Conservation (phyloP, 495 filamentous ascomycete species). For the Lineolata rhizophorae region DNA sequence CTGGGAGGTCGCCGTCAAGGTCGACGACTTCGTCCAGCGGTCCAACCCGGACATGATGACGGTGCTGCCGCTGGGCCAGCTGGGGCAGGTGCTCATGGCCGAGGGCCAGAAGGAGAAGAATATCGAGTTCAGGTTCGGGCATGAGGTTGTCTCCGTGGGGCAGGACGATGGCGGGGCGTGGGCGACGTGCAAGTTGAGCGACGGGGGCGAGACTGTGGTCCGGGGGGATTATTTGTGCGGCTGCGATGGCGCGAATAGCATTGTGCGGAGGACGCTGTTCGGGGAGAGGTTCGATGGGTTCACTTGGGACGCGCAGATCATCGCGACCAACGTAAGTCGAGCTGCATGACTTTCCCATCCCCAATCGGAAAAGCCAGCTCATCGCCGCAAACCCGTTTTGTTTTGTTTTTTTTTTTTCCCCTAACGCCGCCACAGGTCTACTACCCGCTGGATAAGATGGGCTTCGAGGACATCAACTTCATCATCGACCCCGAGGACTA, state of each 20-base stretch:
- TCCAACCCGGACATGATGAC: constrained; percentile 22
- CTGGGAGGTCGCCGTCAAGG: too few species aligned
- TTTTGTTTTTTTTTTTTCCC: too few species aligned
- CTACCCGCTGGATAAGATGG: constrained; percentile 12
- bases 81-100: constrained; percentile 25
- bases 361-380: constrained; percentile 18
- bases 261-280: constrained; percentile 29
- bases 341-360: constrained; percentile 15
- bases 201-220: constrained; percentile 18
- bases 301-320: constrained; percentile 34
- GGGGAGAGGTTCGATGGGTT: constrained; percentile 32
- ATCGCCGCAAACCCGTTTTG: too few species aligned
- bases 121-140: constrained; percentile 5
- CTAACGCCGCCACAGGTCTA: neutral
- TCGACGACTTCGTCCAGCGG: too few species aligned
- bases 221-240: constrained; percentile 32
- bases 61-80: constrained; percentile 24
- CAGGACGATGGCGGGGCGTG: constrained; percentile 29
- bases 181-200: constrained; percentile 26
- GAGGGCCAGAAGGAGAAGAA: constrained; percentile 23
- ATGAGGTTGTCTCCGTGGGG: constrained; percentile 14
- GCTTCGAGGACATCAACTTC: constrained; percentile 30
- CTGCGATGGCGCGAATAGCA: constrained; percentile 34
- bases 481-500: constrained; percentile 34
- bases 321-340: constrained; percentile 33